phyloP scores from a whole-genome alignment of 1,284 basidiomycete genomes.

The Cerrena zonata region DNA sequence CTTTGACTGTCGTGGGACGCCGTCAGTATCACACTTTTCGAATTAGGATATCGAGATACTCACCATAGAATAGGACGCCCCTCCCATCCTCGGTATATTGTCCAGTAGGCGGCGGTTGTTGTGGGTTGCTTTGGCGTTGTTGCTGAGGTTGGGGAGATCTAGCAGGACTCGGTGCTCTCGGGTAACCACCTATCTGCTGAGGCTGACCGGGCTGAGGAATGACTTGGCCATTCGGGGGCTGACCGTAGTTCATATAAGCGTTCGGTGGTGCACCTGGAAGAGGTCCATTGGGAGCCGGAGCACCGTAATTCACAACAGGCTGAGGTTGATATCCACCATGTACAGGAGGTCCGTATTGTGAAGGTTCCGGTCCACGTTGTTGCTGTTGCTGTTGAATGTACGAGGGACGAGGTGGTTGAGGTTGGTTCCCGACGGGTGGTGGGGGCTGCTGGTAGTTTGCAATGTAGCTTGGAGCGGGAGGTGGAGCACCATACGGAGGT shows the following conservation, averaged over 20 bases:
- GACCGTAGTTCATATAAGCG: neutral
- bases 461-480: constrained; percentile 7
- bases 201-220: neutral
- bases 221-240: neutral
- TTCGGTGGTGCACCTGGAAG: constrained; percentile 6
- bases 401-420: constrained; percentile 14
- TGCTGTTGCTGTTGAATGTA: constrained; percentile 14
- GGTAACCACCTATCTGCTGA: constrained; percentile 3
- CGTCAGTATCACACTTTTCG: constrained; percentile 5
- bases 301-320: neutral
- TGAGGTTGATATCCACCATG: constrained; percentile 16
- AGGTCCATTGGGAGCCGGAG: constrained; percentile 2
- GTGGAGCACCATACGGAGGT: constrained; percentile 21
- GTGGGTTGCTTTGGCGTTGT: constrained; percentile 5
- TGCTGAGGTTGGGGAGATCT: constrained; percentile 35
- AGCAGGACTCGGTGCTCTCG: constrained; percentile 24
- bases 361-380: constrained; percentile 2
- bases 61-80: constrained; percentile 80
- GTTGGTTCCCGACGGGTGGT: neutral
- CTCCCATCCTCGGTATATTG: constrained; percentile 75
- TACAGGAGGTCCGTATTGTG: constrained; percentile 10
- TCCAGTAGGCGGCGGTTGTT: constrained; percentile 48
- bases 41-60: constrained; percentile 15
- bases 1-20: constrained; percentile 61
- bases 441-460: constrained; percentile 16